Percentiles rank a stretch among this genome's conserved stretches.
These are phyloP conservation scores for Venturiaceae sp. DNA, from an alignment of 2,329 filamentous ascomycete species.

Conservation along the genomic window DNA sequence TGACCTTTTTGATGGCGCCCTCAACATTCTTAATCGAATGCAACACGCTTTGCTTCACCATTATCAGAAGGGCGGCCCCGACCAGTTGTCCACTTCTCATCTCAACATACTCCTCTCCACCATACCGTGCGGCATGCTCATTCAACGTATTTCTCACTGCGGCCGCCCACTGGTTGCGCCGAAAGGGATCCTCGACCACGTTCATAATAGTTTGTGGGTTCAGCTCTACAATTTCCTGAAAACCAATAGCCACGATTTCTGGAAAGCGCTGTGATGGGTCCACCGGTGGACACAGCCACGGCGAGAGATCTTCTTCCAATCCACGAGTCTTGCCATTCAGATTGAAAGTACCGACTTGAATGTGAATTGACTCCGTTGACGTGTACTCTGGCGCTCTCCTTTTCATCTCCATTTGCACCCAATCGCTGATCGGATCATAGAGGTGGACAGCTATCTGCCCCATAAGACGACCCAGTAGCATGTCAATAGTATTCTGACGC, in stretches of 20 bases:
- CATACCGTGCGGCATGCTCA: conserved; percentile 50
- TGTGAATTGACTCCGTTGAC: conserved; percentile 60
- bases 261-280: conserved; percentile 53
- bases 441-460: conserved; percentile 76
- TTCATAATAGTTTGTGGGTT: conserved; percentile 99
- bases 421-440: conserved; percentile 91
- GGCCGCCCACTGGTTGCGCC: conserved; percentile 77
- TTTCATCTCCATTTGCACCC: conserved; percentile 65
- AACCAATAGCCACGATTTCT: conserved; percentile 81
- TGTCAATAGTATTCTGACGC: conserved; percentile 88
- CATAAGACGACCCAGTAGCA: conserved; percentile 76
- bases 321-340: conserved; percentile 80
- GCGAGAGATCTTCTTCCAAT: conserved; percentile 66
- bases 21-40: conserved; percentile 91
- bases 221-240: conserved; percentile 97
- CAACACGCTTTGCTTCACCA: conserved; percentile 70
- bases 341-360: conserved; percentile 89
- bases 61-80: conserved; percentile 84
- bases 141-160: conserved; percentile 75
- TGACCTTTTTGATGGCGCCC: conserved; percentile 79
- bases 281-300: conserved; percentile 75
- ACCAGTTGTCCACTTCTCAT: conserved; percentile 89
- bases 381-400: conserved; percentile 59
- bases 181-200: conserved; percentile 67
- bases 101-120: conserved; percentile 74